Percentiles rank a stretch among this genome's conserved stretches.
phyloP scores from a whole-genome alignment of 371 early-diverging fungal species.

The Mucor velutinosus region DNA sequence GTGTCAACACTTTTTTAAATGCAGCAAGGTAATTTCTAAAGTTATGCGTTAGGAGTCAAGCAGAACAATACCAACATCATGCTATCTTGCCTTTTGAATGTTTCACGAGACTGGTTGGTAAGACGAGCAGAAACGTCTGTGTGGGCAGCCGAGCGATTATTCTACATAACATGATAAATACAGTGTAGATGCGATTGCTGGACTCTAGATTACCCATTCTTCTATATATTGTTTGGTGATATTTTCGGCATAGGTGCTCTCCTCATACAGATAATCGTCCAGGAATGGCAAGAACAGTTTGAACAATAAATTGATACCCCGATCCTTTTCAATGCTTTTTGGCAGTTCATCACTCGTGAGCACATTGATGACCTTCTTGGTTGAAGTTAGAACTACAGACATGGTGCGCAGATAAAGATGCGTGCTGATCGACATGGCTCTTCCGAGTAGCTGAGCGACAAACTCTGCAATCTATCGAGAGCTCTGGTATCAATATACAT shows the following conservation, averaged over 20 bases:
- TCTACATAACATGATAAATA: constrained; percentile 9
- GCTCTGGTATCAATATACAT: background rate
- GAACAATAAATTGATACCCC: constrained; percentile 57
- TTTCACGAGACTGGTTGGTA: constrained; percentile 43
- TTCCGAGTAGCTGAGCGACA: constrained; percentile 37
- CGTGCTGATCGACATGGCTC: constrained; percentile 35
- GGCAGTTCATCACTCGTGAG: constrained; percentile 44
- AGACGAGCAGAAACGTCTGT: constrained; percentile 26
- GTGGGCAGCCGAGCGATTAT: constrained; percentile 17
- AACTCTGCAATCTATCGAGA: constrained; percentile 48
- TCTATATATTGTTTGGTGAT: constrained; percentile 41
- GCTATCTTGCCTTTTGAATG: constrained; percentile 26
- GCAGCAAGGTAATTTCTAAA: constrained; percentile 53
- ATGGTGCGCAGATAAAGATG: constrained; percentile 42
- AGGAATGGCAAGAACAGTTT: constrained; percentile 74
- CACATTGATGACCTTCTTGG: constrained; percentile 44
- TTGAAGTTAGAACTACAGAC: constrained; percentile 27
- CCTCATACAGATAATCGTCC: constrained; percentile 68
- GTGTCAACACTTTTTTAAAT: constrained; percentile 51
- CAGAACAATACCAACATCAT: background rate
- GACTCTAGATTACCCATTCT: constrained; percentile 39
- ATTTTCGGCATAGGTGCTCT: constrained; percentile 37
- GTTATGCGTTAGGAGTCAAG: background rate
- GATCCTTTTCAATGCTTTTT: constrained; percentile 33
- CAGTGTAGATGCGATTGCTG: too few relatives aligned